Conservation (phyloP, 495 filamentous ascomycete species). For the Podospora pseudopauciseta region DNA sequence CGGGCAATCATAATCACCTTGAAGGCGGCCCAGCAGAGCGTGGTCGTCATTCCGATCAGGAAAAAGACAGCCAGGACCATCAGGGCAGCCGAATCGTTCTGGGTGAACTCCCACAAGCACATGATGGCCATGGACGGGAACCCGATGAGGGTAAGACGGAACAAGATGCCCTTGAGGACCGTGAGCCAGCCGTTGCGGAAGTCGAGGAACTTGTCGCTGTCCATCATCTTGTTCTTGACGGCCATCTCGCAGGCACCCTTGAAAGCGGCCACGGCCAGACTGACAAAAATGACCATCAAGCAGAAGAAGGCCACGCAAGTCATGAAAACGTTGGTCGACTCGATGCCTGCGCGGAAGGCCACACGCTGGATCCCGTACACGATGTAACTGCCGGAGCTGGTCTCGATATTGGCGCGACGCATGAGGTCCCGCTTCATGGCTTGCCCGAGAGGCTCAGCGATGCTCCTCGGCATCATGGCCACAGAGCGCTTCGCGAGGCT, state of each 20-base stretch:
- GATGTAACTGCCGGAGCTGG: constrained; percentile 54
- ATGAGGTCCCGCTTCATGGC: constrained; percentile 33
- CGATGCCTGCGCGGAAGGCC: constrained; percentile 80
- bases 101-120: constrained; percentile 92
- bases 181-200: constrained; percentile 84
- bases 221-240: constrained; percentile 74
- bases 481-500: constrained; percentile 48
- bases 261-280: constrained; percentile 71
- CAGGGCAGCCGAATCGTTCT: constrained; percentile 79
- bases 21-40: constrained; percentile 79
- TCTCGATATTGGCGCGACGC: constrained; percentile 48
- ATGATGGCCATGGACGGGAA: constrained; percentile 92
- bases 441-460: constrained; percentile 35
- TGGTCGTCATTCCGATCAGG: constrained; percentile 76
- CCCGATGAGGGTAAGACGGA: constrained; percentile 88
- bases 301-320: constrained; percentile 89
- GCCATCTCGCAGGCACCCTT: constrained; percentile 75
- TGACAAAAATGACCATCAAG: constrained; percentile 69
- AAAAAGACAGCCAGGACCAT: constrained; percentile 88
- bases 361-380: constrained; percentile 91
- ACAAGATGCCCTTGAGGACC: constrained; percentile 69
- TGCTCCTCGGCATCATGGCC: constrained; percentile 49
- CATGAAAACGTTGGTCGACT: constrained; percentile 91
- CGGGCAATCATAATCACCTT: constrained; percentile 90
- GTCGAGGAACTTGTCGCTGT: constrained; percentile 84